phyloP scores from a whole-genome alignment of 176 grass and related monocot species.

The Raddia guianensis region DNA sequence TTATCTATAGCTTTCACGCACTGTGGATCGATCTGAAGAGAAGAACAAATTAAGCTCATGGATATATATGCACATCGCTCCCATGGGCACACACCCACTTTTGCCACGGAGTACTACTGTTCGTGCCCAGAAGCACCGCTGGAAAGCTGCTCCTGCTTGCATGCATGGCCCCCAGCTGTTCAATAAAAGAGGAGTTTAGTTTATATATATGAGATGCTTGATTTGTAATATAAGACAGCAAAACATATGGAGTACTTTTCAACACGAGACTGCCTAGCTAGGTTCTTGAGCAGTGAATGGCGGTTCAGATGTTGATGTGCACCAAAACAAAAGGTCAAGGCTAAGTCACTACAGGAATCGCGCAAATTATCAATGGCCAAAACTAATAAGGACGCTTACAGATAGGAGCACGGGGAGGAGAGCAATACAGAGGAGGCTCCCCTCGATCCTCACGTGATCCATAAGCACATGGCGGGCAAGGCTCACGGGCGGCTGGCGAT shows the following conservation, averaged over 20 bases:
- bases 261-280: background rate
- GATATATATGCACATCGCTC: background rate
- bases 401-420: no score
- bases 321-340: background rate
- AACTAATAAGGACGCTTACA: no score
- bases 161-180: background rate
- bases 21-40: constrained; percentile 22
- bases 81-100: background rate
- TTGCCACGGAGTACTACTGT: background rate
- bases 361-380: no score
- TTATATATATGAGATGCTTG: no score
- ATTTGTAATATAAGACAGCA: no score
- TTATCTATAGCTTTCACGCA: background rate
- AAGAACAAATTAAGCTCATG: background rate
- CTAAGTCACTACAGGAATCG: no score
- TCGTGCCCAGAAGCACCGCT: background rate
- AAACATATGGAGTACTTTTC: background rate
- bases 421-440: no score
- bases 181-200: background rate
- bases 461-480: no score
- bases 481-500: no score
- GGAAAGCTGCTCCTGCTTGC: background rate
- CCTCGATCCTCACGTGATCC: no score
- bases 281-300: background rate
- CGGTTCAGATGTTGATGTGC: background rate